phyloP scores from a whole-genome alignment of 73 alveolate genomes.

The Paramecium sonneborni region DNA sequence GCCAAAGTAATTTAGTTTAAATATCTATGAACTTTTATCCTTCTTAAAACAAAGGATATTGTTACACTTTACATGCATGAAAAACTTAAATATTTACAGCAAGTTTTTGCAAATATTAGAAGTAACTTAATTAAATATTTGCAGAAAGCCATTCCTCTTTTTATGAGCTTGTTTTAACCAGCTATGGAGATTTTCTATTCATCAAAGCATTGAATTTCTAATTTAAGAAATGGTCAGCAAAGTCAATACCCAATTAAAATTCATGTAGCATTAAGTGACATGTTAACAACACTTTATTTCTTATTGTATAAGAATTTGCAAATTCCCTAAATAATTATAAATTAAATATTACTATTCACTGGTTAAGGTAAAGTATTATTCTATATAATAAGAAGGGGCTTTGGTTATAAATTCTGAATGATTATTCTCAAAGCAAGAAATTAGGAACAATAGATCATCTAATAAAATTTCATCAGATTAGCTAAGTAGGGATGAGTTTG shows the following conservation, averaged over 20 bases:
- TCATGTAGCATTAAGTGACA: constrained; percentile 55
- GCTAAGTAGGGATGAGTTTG: constrained; percentile 28
- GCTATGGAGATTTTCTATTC: not conserved
- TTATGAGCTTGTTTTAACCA: not conserved
- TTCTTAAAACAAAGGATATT: constrained; percentile 52
- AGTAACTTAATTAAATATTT: constrained; percentile 15
- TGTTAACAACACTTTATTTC: constrained; percentile 35
- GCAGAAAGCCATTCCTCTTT: constrained; percentile 43
- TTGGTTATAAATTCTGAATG: constrained; percentile 49
- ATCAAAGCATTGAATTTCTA: not conserved
- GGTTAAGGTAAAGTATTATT: not conserved
- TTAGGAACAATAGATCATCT: constrained; percentile 43
- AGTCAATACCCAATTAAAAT: constrained; percentile 37
- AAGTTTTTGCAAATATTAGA: constrained; percentile 24
- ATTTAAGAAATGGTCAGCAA: constrained; percentile 36
- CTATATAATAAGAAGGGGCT: constrained; percentile 39
- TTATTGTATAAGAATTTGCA: not conserved
- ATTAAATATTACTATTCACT: not conserved
- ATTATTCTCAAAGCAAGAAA: constrained; percentile 49
- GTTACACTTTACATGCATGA: constrained; percentile 48
- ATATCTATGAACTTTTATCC: constrained; percentile 44
- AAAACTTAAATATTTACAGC: constrained; percentile 37
- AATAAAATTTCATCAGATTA: constrained; percentile 9
- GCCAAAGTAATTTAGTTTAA: constrained; percentile 43
- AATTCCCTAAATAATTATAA: not conserved